Evolutionary conservation across 139 green algal species (phyloP), one percentile per base, ranked within the genome.

Genomic region (Closterium sp.): DNA sequence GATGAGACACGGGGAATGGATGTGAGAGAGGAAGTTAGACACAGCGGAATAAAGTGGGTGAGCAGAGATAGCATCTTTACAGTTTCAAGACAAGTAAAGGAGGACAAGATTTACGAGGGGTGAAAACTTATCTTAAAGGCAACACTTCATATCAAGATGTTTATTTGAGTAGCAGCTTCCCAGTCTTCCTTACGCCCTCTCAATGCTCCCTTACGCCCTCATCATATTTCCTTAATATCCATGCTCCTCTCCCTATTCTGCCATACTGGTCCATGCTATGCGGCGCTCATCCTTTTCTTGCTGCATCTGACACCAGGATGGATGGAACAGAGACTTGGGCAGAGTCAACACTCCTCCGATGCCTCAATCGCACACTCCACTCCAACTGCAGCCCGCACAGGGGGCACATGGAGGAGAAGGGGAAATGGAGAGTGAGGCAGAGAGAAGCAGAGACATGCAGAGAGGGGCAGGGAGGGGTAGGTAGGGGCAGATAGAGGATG

Each of bases 331-430:
- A 91, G 32, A 91, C 31, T 23, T 35, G 35, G 36, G 88, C 88
- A 1, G 88, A 91, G 9, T 91, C 88, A 64, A 88, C 30, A 23
- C 88, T 91, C 38, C 88, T 64, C n/a, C 89, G 66, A 32, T 64
- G 88, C 32, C 88, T 35, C 36, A 10, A 34, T n/a, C 38, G n/a
- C 64, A 91, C 66, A 88, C 88, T 91, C 88, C 88, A 91, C 66
- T 91, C 88, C 88, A 91, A 30, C 88, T 91, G 88, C 86, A 33
- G 16, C 86, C 30, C n/a, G 25, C 19, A 83, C 64, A 83, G 12
- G 64, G 12, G 64, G 12, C 12, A 12, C n/a, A n/a, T n/a, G n/a
- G n/a, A n/a, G n/a, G 55, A 76, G 16, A 76, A 19, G 55, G 4
- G 16, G 23, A 28, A 28, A 76, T 16, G 55, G 16, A 76, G 55